These are phyloP conservation scores for Emericellopsis atlantica DNA, from an alignment of 2,329 filamentous ascomycete genomes.

Conservation along the genomic window DNA sequence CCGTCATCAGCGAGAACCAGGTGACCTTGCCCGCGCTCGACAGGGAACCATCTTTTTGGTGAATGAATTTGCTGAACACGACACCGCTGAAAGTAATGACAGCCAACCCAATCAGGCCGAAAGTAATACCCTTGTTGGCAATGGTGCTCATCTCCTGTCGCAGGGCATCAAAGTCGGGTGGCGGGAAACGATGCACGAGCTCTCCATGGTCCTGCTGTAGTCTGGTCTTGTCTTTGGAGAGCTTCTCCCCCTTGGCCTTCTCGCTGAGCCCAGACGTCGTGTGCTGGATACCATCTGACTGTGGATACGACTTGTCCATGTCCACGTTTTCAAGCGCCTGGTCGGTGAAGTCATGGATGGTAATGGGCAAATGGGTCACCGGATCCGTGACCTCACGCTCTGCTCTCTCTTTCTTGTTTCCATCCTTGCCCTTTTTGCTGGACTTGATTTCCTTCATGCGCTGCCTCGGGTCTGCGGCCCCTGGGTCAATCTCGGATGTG, in stretches of 20 bases:
- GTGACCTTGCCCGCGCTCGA: conserved; percentile 7
- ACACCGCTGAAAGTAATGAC: conserved; percentile 8
- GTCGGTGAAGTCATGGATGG: conserved; percentile 55
- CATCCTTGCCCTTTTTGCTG: conserved; percentile 28
- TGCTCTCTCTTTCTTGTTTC: conserved; percentile 27
- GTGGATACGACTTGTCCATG: conserved; percentile 11
- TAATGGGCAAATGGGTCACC: conserved; percentile 56
- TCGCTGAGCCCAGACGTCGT: conserved; percentile 23
- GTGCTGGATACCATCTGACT: conserved; percentile 13
- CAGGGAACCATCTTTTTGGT: conserved; percentile 6
- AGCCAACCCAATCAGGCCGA: conserved; percentile 21
- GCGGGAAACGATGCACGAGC: conserved; percentile 31
- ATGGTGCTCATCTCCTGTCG: conserved; percentile 16
- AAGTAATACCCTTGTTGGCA: conserved; percentile 18
- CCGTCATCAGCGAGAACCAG: conserved; percentile 12
- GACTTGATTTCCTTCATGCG: conserved; percentile 25
- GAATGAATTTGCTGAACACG: conserved; percentile 8
- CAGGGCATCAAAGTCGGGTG: conserved; percentile 32
- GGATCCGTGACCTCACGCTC: conserved; percentile 58
- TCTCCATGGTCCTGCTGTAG: conserved; percentile 25
- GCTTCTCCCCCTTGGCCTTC: conserved; percentile 24
- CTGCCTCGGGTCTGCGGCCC: conserved; percentile 27
- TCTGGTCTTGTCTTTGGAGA: conserved; percentile 16
- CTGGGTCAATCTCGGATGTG: conserved; percentile 21
- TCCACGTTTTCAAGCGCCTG: conserved; percentile 36